Conservation (phyloP, 768 basidiomycete species). For the Favolaschia claudopus region DNA sequence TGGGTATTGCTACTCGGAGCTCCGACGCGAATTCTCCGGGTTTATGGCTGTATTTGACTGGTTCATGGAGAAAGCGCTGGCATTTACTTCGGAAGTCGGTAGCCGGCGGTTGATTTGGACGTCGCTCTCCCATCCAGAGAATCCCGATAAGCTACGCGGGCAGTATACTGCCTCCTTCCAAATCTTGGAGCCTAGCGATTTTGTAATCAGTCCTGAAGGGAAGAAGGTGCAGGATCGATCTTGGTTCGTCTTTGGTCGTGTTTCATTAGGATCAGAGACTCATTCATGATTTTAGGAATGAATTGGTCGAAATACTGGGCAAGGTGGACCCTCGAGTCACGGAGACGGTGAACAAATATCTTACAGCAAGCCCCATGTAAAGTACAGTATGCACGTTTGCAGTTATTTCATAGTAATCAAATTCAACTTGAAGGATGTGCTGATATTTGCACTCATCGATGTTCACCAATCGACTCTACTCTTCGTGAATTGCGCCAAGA, state of each 20-base stretch:
- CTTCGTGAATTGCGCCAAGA: no score
- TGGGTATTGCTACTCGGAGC: constrained; percentile 30
- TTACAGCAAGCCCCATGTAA: no score
- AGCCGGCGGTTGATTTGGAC: constrained; percentile 30
- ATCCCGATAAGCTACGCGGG: constrained; percentile 22
- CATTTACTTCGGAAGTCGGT: constrained; percentile 30
- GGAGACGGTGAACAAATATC: constrained; percentile 19
- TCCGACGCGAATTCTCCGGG: constrained; percentile 4
- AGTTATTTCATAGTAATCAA: no score
- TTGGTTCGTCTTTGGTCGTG: constrained; percentile 23
- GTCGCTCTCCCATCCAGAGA: constrained; percentile 13
- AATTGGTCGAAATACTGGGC: constrained; percentile 25
- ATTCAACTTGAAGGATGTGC: no score
- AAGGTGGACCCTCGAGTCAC: constrained; percentile 24
- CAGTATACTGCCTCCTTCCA: constrained; percentile 11
- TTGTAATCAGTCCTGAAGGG: constrained; percentile 27
- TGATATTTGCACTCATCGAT: no score
- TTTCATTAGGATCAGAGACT: no score
- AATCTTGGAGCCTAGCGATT: constrained; percentile 31
- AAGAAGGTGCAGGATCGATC: constrained; percentile 19
- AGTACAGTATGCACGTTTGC: no score
- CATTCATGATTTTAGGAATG: no score
- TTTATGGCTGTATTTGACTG: not conserved
- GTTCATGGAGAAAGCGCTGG: constrained; percentile 13
- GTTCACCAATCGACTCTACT: no score